A percentile compares a stretch with the other conserved stretches of the same genome.
Conservation (phyloP, 1,284 basidiomycete species). For the Cystobasidium slooffiae region DNA sequence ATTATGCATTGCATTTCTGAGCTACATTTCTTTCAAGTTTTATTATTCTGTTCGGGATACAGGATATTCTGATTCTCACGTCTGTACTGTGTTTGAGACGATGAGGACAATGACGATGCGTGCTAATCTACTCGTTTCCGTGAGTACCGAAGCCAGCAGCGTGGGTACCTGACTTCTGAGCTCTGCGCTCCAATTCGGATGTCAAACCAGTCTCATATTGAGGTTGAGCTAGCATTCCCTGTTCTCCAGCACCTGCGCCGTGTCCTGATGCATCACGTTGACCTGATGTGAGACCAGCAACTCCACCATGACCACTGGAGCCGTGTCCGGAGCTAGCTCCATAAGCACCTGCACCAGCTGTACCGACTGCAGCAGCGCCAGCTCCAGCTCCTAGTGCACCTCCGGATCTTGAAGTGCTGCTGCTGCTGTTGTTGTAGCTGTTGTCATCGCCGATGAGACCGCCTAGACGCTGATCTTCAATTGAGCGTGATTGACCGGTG, state of each 20-base stretch:
- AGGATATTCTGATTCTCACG: too few species aligned
- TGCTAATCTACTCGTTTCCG: constrained; percentile 19
- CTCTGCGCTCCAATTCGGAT: constrained; percentile 29
- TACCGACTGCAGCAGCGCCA: constrained; percentile 3
- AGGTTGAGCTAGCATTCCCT: constrained; percentile 25
- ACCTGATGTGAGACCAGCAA: constrained; percentile 4
- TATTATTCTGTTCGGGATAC: too few species aligned
- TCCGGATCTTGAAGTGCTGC: constrained; percentile 13
- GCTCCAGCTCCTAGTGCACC: constrained; percentile 3
- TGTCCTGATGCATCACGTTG: constrained; percentile 1
- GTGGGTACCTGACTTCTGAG: constrained; percentile 37
- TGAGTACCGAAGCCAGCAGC: constrained; percentile 40
- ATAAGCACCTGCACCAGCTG: constrained; percentile 6
- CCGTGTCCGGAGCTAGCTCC: constrained; percentile 4
- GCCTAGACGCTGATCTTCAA: constrained; percentile 11
- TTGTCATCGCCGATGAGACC: background rate
- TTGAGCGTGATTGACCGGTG: background rate
- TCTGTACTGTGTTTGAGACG: too few species aligned
- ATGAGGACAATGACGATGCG: too few species aligned
- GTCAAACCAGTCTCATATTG: background rate
- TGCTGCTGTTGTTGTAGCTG: constrained; percentile 2
- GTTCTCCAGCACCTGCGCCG: constrained; percentile 17
- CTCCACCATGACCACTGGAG: constrained; percentile 4
- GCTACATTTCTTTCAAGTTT: too few species aligned
- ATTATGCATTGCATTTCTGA: too few species aligned